These are phyloP conservation scores for Chalara sp. DNA, from an alignment of 2,329 filamentous ascomycete genomes.

Conservation along the genomic window DNA sequence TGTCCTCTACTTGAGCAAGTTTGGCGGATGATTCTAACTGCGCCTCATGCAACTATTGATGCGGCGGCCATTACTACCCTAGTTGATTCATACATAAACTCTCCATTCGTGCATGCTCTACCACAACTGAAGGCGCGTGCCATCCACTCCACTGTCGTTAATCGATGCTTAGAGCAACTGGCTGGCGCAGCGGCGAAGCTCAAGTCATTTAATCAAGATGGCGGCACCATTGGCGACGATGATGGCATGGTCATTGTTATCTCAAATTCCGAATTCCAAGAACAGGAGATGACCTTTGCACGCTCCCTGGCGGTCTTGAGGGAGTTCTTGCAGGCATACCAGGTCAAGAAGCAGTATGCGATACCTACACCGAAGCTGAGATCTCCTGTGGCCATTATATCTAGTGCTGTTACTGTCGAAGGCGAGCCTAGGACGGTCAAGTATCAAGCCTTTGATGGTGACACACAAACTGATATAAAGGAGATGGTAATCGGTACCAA, in stretches of 20 bases:
- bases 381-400: conserved; percentile 43
- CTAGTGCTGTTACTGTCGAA: conserved; percentile 39
- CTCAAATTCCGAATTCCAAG: conserved; percentile 39
- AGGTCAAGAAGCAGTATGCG: conserved; percentile 52
- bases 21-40: conserved; percentile 75
- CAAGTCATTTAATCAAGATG: conserved; percentile 38
- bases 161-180: conserved; percentile 66
- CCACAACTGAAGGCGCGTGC: conserved; percentile 43
- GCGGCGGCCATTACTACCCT: conserved; percentile 62
- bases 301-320: conserved; percentile 63
- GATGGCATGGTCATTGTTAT: conserved; percentile 46
- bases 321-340: conserved; percentile 60
- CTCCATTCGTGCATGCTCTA: conserved; percentile 41
- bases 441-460: conserved; percentile 67
- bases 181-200: conserved; percentile 54
- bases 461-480: conserved; percentile 51
- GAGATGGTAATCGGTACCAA: conserved; percentile 59
- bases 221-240: conserved; percentile 37
- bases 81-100: conserved; percentile 66
- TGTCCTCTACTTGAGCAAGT: conserved; percentile 59
- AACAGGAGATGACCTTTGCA: conserved; percentile 57
- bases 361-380: conserved; percentile 44
- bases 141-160: conserved; percentile 64
- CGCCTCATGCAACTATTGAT: conserved; percentile 59
- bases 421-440: conserved; percentile 62